Evolutionary conservation across 2,329 filamentous ascomycete genomes (phyloP).

Genomic region (Neonectria magnoliae): DNA sequence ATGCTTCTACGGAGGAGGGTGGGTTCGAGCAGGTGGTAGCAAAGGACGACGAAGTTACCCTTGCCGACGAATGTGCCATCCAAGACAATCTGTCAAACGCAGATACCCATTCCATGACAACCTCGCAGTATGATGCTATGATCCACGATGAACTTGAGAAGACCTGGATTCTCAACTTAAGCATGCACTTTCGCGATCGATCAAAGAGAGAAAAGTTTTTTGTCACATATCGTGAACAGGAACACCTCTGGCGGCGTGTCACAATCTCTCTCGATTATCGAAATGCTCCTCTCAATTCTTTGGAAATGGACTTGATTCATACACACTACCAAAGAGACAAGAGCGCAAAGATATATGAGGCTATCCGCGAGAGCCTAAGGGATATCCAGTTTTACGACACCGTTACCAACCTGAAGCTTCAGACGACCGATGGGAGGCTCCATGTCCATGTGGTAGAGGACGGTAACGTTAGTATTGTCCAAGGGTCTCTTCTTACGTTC

Average conservation of each 20-base stretch:
- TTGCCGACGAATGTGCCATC: conserved; percentile 33
- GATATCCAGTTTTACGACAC: conserved; percentile 97
- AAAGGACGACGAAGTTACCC: conserved; percentile 35
- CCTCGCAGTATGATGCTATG: conserved; percentile 67
- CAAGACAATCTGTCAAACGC: conserved; percentile 47
- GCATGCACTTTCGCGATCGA: conserved; percentile 96
- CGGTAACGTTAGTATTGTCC: conserved; percentile 68
- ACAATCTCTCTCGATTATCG: conserved; percentile 96
- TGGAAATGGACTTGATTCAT: conserved; percentile 83
- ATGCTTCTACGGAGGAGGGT: conserved; percentile 24
- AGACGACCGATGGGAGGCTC: conserved; percentile 86
- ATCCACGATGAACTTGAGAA: conserved; percentile 85
- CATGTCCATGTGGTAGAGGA: conserved; percentile 99
- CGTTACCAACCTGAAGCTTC: conserved; percentile 93
- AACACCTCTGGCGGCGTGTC: conserved; percentile 83
- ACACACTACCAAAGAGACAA: conserved; percentile 91
- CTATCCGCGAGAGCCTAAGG: conserved; percentile 88
- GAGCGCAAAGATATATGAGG: conserved; percentile 91
- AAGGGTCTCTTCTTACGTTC: neutral
- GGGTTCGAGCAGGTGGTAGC: conserved; percentile 13
- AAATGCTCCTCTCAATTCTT: conserved; percentile 78
- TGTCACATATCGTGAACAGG: conserved; percentile 87
- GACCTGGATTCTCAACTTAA: conserved; percentile 95
- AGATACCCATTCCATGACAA: conserved; percentile 61
- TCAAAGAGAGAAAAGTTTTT: conserved; percentile 98